Evolutionary conservation across 441 rosid genomes (phyloP).

Genomic region (Geranium incanum): DNA sequence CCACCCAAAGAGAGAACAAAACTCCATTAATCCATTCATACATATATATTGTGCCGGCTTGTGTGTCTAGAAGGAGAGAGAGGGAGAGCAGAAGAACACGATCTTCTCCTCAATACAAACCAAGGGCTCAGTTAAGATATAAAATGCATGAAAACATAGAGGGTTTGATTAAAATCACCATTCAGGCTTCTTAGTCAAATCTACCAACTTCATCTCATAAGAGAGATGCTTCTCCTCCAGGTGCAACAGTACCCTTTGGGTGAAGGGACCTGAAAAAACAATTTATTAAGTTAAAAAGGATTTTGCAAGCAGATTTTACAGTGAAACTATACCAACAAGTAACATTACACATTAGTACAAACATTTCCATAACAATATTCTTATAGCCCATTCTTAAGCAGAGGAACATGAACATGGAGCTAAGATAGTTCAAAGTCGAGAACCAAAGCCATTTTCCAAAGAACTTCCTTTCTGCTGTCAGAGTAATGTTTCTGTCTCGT

Average conservation of each 20-base stretch:
- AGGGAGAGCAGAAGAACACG: too few relatives aligned
- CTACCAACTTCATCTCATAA: slow-evolving; percentile 78
- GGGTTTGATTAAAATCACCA: slow-evolving; percentile 41
- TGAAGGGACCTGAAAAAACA: slow-evolving; percentile 60
- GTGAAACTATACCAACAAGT: neutral
- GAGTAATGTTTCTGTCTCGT: too few relatives aligned
- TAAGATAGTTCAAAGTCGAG: too few relatives aligned
- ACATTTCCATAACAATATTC: neutral
- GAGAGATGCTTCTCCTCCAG: slow-evolving; percentile 86
- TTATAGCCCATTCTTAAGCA: too few relatives aligned
- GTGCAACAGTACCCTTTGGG: slow-evolving; percentile 77
- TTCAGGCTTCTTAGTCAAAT: slow-evolving; percentile 77
- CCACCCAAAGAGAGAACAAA: neutral
- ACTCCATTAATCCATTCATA: too few relatives aligned
- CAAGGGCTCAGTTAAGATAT: neutral
- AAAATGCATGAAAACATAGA: slow-evolving; percentile 8
- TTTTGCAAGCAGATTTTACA: neutral
- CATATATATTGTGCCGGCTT: too few relatives aligned
- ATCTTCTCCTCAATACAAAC: neutral
- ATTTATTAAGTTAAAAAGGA: slow-evolving; percentile 12
- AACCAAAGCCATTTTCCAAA: too few relatives aligned
- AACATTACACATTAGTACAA: neutral
- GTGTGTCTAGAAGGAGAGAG: too few relatives aligned
- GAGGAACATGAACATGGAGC: too few relatives aligned
- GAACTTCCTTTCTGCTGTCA: too few relatives aligned